Conservation (phyloP, 768 basidiomycete genomes). For the Leccinum variicolor region DNA sequence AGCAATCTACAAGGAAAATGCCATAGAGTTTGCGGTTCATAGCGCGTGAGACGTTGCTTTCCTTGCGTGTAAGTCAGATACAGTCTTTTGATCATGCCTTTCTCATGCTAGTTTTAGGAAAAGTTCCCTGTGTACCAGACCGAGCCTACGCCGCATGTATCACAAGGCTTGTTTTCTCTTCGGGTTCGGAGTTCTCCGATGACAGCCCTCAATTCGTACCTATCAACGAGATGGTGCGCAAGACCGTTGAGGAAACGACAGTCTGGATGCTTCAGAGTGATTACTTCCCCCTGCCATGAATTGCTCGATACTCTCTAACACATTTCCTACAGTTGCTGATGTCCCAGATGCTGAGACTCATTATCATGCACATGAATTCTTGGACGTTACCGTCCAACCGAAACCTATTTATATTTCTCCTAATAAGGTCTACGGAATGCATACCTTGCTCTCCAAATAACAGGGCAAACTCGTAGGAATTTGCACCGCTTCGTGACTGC, state of each 20-base stretch:
- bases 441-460: conserved; percentile 72
- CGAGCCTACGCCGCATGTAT: conserved; percentile 74
- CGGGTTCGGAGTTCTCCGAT: conserved; percentile 74
- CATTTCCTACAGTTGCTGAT: conserved; percentile 61
- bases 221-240: conserved; percentile 80
- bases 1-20: conserved; percentile 75
- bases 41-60: conserved; percentile 77
- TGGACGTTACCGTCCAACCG: conserved; percentile 91
- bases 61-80: conserved; percentile 55
- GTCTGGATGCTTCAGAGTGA: conserved; percentile 84
- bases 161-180: conserved; percentile 78
- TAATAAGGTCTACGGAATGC: conserved; percentile 92
- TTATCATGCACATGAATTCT: conserved; percentile 91
- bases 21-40: conserved; percentile 90
- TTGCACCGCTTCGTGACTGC: conserved; percentile 2
- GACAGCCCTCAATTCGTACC: conserved; percentile 76
- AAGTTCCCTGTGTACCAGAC: conserved; percentile 70
- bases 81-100: neutral
- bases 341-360: conserved; percentile 89
- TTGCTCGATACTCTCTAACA: conserved; percentile 1
- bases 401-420: conserved; percentile 97
- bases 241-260: conserved; percentile 64
- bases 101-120: conserved; percentile 42
- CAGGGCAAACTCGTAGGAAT: conserved; percentile 63
- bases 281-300: neutral